phyloP scores from a whole-genome alignment of 163 green algal species.

The Chloromonas sp. region DNA sequence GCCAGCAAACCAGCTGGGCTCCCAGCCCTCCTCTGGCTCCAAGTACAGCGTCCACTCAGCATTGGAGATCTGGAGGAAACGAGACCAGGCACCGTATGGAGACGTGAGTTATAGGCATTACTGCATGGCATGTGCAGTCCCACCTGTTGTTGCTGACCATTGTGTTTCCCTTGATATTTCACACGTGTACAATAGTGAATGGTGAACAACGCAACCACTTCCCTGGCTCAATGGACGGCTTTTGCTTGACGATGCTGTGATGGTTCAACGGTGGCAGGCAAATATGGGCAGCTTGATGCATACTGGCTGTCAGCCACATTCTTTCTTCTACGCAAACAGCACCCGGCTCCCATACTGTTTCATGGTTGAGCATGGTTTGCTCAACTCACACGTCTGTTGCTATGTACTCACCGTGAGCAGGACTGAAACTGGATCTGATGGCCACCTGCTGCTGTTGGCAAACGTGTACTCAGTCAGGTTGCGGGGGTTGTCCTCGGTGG shows the following conservation, averaged over 20 bases:
- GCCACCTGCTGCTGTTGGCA: constrained; percentile 9
- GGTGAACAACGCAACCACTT: too few species aligned
- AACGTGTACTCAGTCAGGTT: constrained; percentile 9
- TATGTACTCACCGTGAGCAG: neutral
- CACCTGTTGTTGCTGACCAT: neutral
- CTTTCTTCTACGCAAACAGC: neutral
- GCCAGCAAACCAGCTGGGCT: constrained; percentile 17
- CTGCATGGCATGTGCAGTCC: neutral
- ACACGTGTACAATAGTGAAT: neutral
- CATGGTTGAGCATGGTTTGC: too few species aligned
- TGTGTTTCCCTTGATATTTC: neutral
- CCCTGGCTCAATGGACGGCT: too few species aligned
- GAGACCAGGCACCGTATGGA: neutral
- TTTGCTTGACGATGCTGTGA: too few species aligned
- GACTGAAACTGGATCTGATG: neutral
- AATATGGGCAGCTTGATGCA: too few species aligned
- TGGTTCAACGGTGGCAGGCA: too few species aligned
- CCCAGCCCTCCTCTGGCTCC: constrained; percentile 22
- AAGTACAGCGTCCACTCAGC: constrained; percentile 23
- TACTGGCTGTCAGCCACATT: neutral
- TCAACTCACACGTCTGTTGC: too few species aligned
- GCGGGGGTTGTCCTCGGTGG: constrained; percentile 16
- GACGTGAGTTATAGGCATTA: neutral
- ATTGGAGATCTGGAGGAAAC: constrained; percentile 4
- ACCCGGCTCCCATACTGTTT: neutral